Evolutionary conservation across 2,329 filamentous ascomycete species (phyloP), one percentile per base, ranked within the genome.

Genomic region (Colletotrichum plurivorum): DNA sequence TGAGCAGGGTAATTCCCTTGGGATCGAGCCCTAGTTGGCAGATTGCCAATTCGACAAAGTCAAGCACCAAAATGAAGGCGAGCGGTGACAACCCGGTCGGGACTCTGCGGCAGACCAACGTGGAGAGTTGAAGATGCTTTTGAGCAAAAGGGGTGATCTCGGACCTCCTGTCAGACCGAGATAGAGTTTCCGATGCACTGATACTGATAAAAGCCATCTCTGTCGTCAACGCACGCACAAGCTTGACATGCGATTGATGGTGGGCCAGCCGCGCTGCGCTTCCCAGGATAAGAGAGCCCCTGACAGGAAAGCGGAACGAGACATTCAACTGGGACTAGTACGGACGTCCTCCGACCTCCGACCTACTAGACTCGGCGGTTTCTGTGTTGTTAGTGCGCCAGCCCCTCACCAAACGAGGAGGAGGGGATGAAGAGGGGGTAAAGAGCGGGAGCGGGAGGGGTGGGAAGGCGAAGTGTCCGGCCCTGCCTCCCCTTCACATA

Each of bases 131-230:
- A 59, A 18, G 49, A 18, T 16, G 39, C 25, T 49, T 45, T 25
- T n/a, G 39, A 22, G 16, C 9, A 31, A 53, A 36, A 10, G 20
- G 39, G 20, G 20, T 36, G 27, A 39, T 56, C 62, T 69, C 55
- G 62, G 63, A 48, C 62, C 63, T 66, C 55, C 67, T 69, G 55
- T 67, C 67, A 66, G 67, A 54, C 61, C 31, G 31, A 65, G 41
- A 57, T 60, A 69, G 55, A 61, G 67, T 60, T 66, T 67, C 36
- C 25, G 55, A 69, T 69, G 67, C 67, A 69, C 66, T 69, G 66
- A 55, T 55, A 69, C 66, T 66, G 66, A 55, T 55, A 61, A 51
- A 36, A 60, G 62, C 51, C 62, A 69, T 61, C 39, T n/a, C 10
- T 43, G 51, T 56, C 36, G 56, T 67, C 62, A 56, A 56, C 51